Base-by-base conservation (phyloP, 2,329 filamentous ascomycete genomes). In the Geoglossum cookeanum region DNA sequence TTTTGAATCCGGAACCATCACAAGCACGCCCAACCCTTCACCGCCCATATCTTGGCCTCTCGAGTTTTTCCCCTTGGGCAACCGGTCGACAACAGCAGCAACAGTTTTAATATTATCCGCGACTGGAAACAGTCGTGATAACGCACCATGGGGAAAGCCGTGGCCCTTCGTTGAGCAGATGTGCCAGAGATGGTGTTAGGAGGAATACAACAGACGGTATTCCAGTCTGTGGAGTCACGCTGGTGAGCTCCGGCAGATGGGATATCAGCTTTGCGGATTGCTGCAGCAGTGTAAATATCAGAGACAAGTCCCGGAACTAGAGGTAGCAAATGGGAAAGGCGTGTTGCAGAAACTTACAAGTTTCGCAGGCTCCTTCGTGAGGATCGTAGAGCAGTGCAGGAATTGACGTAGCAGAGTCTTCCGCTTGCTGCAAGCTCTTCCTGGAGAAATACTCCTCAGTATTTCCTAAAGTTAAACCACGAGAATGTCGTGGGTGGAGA, bases 81-180 rank as follows among this genome's bases (percentile, higher is more conserved):
- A 66, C 7, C 75, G 72, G 64, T 83, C 80, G 32, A 81, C 74
- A 3, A 80, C 75, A 11, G 75, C 81, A 29, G 71, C 70, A 13
- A 83, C 61, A 6, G 81, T 68, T 59, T 75, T 69, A 37, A 79
- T 67, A 29, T 2, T 48, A 45, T 15, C n/a, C 15, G 13, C 8
- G n/a, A 8, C 35, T 15, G n/a, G 54, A 48, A 35, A 48, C 29
- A 55, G 27, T 32, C 35, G 54, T 13, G 39, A 44, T 13, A 55
- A 4, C 15, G 35, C 54, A 27, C 29, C 37, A 6, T 33, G 32
- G 27, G 45, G 22, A 27, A 55, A 55, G 35, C 22, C 3, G 13
- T 30, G 44, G 17, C 32, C 32, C 17, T 9, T 29, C 5, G 27
- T 30, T n/a, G n/a, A 48, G 39, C 32, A 48, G 45, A 35, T 44